Percentiles rank a stretch among this genome's conserved stretches.
These are phyloP conservation scores for Apiospora sp. DNA, from an alignment of 2,329 filamentous ascomycete genomes.

Conservation along the genomic window DNA sequence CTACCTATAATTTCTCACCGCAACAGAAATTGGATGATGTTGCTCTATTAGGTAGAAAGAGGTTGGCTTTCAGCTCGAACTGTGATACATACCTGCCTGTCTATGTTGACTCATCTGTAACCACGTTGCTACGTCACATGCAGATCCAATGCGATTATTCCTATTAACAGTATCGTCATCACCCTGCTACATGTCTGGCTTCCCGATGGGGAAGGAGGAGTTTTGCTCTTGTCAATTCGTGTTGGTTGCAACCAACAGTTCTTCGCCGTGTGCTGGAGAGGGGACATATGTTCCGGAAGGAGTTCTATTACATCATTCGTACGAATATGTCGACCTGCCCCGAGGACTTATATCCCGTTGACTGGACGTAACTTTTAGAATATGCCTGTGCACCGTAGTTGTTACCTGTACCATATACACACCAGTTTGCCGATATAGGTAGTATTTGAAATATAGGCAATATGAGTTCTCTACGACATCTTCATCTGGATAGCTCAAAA, in stretches of 20 bases:
- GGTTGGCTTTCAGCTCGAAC: not conserved
- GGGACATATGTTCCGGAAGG: not conserved
- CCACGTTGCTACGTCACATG: not conserved
- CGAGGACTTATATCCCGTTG: not conserved
- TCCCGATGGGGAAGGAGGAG: not conserved
- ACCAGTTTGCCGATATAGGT: not conserved
- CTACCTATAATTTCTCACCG: not conserved
- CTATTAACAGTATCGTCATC: not conserved
- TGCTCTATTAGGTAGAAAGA: not conserved
- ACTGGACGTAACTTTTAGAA: not conserved
- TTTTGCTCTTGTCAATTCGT: not conserved
- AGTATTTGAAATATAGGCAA: slow-evolving; percentile 28
- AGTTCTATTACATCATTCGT: slow-evolving; percentile 33
- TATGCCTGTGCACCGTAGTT: not conserved
- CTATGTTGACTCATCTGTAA: not conserved
- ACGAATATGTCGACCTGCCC: not conserved
- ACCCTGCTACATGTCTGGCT: too few species aligned
- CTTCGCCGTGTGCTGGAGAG: not conserved
- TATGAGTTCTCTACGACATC: slow-evolving; percentile 36
- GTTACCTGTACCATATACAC: not conserved
- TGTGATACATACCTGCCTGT: not conserved
- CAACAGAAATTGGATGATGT: not conserved
- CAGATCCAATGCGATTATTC: not conserved
- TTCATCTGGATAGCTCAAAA: slow-evolving; percentile 37
- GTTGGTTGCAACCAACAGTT: not conserved